Conservation (phyloP, 2,329 filamentous ascomycete species). For the Trichophaea hybrida region DNA sequence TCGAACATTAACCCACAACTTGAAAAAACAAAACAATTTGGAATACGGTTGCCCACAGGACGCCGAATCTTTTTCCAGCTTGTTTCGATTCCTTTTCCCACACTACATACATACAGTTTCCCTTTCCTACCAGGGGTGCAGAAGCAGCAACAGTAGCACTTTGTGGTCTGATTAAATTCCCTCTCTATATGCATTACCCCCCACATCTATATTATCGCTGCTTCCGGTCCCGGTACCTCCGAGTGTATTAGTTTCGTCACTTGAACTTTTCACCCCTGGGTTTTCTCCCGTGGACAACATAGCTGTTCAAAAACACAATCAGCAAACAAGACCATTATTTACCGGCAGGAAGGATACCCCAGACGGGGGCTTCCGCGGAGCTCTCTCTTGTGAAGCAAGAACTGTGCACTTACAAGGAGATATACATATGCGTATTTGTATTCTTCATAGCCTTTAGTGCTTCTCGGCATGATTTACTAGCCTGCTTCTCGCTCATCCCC, state of each 20-base stretch:
- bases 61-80: not conserved
- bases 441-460: not conserved
- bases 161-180: too few species aligned
- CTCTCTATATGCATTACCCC: too few species aligned
- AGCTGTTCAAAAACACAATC: not conserved
- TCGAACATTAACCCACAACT: not conserved
- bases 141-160: too few species aligned
- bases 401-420: not conserved
- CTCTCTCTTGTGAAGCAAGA: not conserved
- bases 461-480: not conserved
- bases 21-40: not conserved
- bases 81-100: too few species aligned
- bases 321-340: not conserved
- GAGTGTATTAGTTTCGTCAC: not conserved
- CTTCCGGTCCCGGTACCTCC: too few species aligned
- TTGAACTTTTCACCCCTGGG: not conserved
- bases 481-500: not conserved
- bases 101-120: too few species aligned
- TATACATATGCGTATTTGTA: not conserved
- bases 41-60: not conserved
- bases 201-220: too few species aligned
- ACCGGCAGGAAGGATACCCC: not conserved
- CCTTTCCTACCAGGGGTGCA: too few species aligned
- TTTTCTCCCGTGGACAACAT: not conserved
- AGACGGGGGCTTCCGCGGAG: not conserved